Conservation (phyloP, 2,329 filamentous ascomycete species). For the Penicillium sclerotigenum region DNA sequence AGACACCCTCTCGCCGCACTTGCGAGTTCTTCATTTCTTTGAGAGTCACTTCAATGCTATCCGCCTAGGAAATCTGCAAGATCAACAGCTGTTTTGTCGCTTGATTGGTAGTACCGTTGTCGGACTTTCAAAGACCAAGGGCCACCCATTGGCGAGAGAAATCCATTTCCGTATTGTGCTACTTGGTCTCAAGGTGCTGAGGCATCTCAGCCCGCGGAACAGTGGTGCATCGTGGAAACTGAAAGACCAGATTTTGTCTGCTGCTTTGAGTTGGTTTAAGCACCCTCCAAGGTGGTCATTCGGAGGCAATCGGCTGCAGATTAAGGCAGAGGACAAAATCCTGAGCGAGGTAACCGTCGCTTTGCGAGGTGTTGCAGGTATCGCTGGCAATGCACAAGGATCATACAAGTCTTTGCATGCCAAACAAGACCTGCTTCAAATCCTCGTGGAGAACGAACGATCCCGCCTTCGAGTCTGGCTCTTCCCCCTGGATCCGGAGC, state of each 20-base stretch:
- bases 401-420: conserved; percentile 64
- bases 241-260: conserved; percentile 84
- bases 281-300: conserved; percentile 87
- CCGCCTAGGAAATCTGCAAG: conserved; percentile 76
- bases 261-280: conserved; percentile 84
- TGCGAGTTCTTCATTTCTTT: conserved; percentile 81
- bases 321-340: conserved; percentile 86
- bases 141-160: conserved; percentile 85
- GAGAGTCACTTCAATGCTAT: conserved; percentile 93
- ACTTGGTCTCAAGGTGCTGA: conserved; percentile 75
- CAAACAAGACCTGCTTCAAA: conserved; percentile 78
- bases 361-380: conserved; percentile 61
- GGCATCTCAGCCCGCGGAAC: conserved; percentile 62
- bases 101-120: conserved; percentile 76
- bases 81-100: conserved; percentile 76
- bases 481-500: conserved; percentile 68
- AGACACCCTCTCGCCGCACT: conserved; percentile 81
- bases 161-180: conserved; percentile 85
- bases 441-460: conserved; percentile 81
- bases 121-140: conserved; percentile 65
- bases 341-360: conserved; percentile 70
- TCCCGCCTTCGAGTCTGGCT: conserved; percentile 85
- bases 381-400: conserved; percentile 51
- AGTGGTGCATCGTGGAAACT: conserved; percentile 72
- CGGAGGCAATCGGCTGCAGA: conserved; percentile 85